Conservation (phyloP, 73 alveolate species). For the Paramecium caudatum region DNA sequence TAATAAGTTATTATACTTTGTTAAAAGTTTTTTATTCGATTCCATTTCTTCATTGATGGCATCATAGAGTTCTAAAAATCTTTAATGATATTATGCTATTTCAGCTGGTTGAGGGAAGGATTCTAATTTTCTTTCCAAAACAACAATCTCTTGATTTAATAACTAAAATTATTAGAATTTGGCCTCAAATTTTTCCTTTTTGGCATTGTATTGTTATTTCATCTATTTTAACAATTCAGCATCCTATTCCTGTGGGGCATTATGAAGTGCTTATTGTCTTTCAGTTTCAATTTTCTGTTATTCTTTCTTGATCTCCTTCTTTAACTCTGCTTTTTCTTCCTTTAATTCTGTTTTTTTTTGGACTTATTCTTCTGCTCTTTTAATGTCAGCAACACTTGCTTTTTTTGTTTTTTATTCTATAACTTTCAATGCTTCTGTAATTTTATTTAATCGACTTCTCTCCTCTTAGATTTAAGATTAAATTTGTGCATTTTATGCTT, state of each 20-base stretch:
- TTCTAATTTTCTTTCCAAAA: conserved; percentile 79
- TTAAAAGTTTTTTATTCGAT: conserved; percentile 69
- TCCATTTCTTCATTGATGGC: conserved; percentile 78
- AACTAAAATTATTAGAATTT: conserved; percentile 64
- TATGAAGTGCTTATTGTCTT: conserved; percentile 51
- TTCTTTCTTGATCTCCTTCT: conserved; percentile 69
- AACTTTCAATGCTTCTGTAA: conserved; percentile 22
- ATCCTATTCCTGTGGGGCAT: conserved; percentile 55
- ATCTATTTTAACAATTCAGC: conserved; percentile 31
- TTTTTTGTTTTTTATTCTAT: conserved; percentile 59
- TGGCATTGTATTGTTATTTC: conserved; percentile 55
- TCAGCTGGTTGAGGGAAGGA: conserved; percentile 78
- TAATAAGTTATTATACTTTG: conserved; percentile 74
- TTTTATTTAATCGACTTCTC: background rate
- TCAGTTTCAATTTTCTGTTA: conserved; percentile 58
- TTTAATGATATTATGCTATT: conserved; percentile 76
- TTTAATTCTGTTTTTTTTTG: conserved; percentile 46
- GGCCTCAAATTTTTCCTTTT: conserved; percentile 68
- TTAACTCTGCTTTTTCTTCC: conserved; percentile 58
- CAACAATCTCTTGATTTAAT: conserved; percentile 79
- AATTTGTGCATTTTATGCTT: background rate
- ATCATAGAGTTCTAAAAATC: conserved; percentile 80
- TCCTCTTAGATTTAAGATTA: background rate
- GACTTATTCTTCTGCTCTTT: conserved; percentile 67
- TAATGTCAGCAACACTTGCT: conserved; percentile 26